phyloP scores from a whole-genome alignment of 768 basidiomycete species.

The Lactifluus echinatus region DNA sequence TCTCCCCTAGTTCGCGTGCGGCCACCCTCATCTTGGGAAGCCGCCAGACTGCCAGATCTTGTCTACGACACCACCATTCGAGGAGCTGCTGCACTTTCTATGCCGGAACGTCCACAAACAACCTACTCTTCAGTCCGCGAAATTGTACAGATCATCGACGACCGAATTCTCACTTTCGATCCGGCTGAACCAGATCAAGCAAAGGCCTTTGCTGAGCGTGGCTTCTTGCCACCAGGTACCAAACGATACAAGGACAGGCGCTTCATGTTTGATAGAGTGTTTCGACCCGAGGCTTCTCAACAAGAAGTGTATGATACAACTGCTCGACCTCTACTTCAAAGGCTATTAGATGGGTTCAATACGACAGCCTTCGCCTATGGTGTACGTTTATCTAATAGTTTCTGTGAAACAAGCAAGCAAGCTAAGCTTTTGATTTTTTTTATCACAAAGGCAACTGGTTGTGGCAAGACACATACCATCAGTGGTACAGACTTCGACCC shows the following conservation, averaged over 20 bases:
- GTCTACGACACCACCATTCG: slow-evolving; percentile 62
- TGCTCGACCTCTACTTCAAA: slow-evolving; percentile 73
- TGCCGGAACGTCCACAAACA: slow-evolving; percentile 43
- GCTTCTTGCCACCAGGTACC: slow-evolving; percentile 77
- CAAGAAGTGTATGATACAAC: slow-evolving; percentile 83
- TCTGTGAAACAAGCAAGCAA: neutral
- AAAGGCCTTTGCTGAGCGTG: slow-evolving; percentile 72
- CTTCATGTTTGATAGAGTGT: slow-evolving; percentile 96
- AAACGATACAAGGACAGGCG: slow-evolving; percentile 95
- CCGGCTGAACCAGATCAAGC: slow-evolving; percentile 84
- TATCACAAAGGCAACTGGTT: slow-evolving; percentile 87
- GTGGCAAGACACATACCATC: slow-evolving; percentile 99
- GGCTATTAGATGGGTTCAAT: slow-evolving; percentile 90
- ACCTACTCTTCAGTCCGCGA: slow-evolving; percentile 57
- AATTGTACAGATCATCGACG: slow-evolving; percentile 85
- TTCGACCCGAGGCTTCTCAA: slow-evolving; percentile 72
- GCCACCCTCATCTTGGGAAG: slow-evolving; percentile 79
- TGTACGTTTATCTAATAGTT: slow-evolving; percentile 51
- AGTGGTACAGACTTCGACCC: slow-evolving; percentile 83
- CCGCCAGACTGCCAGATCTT: slow-evolving; percentile 72
- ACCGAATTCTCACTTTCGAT: slow-evolving; percentile 93
- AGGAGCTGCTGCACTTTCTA: slow-evolving; percentile 79
- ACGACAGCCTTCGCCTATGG: slow-evolving; percentile 98
- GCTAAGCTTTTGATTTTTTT: neutral
- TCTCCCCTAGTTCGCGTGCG: slow-evolving; percentile 70